Evolutionary conservation across 2,329 filamentous ascomycete genomes (phyloP).

Genomic region (Stachybotrys chlorohalonatus): DNA sequence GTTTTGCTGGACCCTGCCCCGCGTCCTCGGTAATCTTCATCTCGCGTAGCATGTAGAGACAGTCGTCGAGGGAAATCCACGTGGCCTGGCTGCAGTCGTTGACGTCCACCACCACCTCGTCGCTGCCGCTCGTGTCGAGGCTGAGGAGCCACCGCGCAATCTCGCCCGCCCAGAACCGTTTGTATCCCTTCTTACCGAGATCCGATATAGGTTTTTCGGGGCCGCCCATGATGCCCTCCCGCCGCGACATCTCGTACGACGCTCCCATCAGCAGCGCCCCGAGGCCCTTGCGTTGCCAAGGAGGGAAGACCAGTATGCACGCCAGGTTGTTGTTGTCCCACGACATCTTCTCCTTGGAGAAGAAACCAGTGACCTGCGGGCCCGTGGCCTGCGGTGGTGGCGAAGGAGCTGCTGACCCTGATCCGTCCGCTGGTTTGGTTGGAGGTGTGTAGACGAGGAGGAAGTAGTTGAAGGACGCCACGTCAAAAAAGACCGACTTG

Average conservation of each 20-base stretch:
- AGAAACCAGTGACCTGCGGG: conserved; percentile 74
- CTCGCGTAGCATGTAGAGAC: conserved; percentile 64
- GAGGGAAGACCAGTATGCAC: conserved; percentile 91
- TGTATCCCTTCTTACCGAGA: conserved; percentile 74
- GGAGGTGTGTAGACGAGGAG: conserved; percentile 66
- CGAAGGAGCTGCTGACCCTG: conserved; percentile 3
- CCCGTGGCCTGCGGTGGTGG: neutral
- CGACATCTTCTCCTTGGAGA: conserved; percentile 96
- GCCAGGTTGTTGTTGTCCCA: conserved; percentile 99
- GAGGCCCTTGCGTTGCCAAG: conserved; percentile 85
- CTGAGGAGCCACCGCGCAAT: conserved; percentile 61
- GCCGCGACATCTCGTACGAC: conserved; percentile 82
- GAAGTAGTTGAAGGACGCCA: conserved; percentile 90
- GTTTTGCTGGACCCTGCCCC: conserved; percentile 34
- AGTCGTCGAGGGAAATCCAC: conserved; percentile 80
- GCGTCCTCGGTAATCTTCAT: conserved; percentile 65
- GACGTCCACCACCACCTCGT: conserved; percentile 50
- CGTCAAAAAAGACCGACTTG: conserved; percentile 97
- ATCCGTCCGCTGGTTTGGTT: neutral
- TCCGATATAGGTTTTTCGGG: conserved; percentile 91
- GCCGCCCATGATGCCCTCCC: conserved; percentile 77
- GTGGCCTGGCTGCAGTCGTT: conserved; percentile 66
- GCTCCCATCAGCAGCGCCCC: conserved; percentile 86
- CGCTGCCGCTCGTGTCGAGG: conserved; percentile 26
- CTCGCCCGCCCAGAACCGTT: conserved; percentile 77